phyloP scores from a whole-genome alignment of 768 basidiomycete species.

The Hypholoma fasciculare region DNA sequence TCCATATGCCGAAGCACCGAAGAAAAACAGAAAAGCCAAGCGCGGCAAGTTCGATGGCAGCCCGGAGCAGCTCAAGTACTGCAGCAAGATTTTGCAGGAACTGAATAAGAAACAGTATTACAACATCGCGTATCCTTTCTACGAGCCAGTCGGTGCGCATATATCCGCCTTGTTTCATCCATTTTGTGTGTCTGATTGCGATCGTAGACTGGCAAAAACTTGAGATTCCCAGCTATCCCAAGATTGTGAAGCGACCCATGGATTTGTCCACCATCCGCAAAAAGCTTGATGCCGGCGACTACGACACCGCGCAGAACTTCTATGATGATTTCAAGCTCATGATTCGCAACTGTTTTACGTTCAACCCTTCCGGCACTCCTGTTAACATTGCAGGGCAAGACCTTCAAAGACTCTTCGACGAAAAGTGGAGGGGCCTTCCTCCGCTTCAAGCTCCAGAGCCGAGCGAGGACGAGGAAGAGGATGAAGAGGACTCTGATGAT shows the following conservation, averaged over 20 bases:
- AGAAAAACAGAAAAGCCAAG: slow-evolving; percentile 66
- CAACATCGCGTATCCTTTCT: slow-evolving; percentile 77
- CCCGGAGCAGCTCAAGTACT: slow-evolving; percentile 84
- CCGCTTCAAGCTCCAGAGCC: slow-evolving; percentile 62
- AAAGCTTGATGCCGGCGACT: slow-evolving; percentile 80
- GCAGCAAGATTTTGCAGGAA: slow-evolving; percentile 71
- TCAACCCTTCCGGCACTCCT: slow-evolving; percentile 86
- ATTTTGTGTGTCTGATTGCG: slow-evolving; percentile 8
- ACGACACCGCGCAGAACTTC: slow-evolving; percentile 77
- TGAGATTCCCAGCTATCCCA: slow-evolving; percentile 82
- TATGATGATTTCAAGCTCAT: slow-evolving; percentile 92
- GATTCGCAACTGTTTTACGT: slow-evolving; percentile 90
- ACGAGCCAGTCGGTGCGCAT: slow-evolving; percentile 87
- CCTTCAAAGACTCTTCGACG: slow-evolving; percentile 86
- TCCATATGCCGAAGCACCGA: slow-evolving; percentile 76
- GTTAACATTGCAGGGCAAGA: slow-evolving; percentile 87
- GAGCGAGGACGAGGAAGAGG: slow-evolving; percentile 56
- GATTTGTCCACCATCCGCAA: slow-evolving; percentile 87
- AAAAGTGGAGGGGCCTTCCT: slow-evolving; percentile 86
- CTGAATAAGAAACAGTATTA: slow-evolving; percentile 80
- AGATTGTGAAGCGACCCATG: slow-evolving; percentile 93
- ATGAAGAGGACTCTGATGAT: slow-evolving; percentile 67
- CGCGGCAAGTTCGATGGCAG: slow-evolving; percentile 64
- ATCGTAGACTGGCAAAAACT: slow-evolving; percentile 71
- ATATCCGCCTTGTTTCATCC: slow-evolving; percentile 3